phyloP scores from a whole-genome alignment of 345 rosid species.

The Draba incana region DNA sequence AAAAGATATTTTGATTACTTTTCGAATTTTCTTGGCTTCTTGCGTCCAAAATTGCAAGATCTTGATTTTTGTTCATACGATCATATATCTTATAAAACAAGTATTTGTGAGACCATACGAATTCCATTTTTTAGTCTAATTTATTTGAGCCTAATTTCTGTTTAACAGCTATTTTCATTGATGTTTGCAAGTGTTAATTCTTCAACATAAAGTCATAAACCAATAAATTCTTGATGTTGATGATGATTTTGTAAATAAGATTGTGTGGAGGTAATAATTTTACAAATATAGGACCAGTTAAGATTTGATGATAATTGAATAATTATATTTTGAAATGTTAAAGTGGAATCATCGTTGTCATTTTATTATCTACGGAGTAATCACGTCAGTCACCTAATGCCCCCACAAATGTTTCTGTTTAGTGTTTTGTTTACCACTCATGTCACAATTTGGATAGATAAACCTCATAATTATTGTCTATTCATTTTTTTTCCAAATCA shows the following conservation, averaged over 20 bases:
- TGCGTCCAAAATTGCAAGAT: conserved; percentile 6
- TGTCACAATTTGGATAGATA: not conserved
- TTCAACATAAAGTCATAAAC: not conserved
- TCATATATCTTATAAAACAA: too few species aligned
- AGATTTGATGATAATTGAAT: not conserved
- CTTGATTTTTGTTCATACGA: not conserved
- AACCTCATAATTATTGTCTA: not conserved
- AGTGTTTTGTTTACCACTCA: conserved; percentile 11
- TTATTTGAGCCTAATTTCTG: too few species aligned
- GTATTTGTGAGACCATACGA: too few species aligned
- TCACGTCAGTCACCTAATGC: conserved; percentile 10
- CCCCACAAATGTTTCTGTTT: conserved; percentile 22
- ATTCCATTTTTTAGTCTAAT: too few species aligned
- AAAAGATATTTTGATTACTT: not conserved
- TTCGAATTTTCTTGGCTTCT: conserved; percentile 3
- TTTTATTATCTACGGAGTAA: conserved; percentile 16
- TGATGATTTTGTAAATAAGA: not conserved
- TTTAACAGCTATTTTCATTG: conserved; percentile 7
- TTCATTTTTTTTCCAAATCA: conserved; percentile 2
- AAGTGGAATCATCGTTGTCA: conserved; percentile 26
- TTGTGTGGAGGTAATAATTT: not conserved
- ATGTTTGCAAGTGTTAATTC: too few species aligned
- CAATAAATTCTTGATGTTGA: not conserved
- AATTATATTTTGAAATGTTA: not conserved
- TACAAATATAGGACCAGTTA: not conserved